phyloP scores from a whole-genome alignment of 2,329 filamentous ascomycete genomes.

The Cadophora sp. region DNA sequence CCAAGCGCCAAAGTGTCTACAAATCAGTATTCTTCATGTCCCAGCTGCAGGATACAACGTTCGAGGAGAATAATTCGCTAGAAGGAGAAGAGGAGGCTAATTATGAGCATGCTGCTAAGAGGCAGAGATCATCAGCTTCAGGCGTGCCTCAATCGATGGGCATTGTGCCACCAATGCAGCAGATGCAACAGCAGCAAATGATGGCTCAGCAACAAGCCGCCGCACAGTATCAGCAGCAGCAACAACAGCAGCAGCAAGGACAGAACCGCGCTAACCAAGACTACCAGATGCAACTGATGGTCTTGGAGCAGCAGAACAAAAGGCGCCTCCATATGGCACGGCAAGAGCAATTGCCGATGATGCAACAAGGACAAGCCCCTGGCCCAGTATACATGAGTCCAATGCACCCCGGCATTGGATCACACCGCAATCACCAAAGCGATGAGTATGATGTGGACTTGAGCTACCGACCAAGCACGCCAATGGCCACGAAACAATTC shows the following conservation, averaged over 20 bases:
- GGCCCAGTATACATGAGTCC: neutral
- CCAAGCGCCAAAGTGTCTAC: slow-evolving; percentile 38
- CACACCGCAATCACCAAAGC: neutral
- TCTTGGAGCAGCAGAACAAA: slow-evolving; percentile 56
- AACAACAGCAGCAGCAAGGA: slow-evolving; percentile 56
- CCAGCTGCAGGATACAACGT: slow-evolving; percentile 37
- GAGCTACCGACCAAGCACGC: slow-evolving; percentile 34
- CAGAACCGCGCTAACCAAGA: neutral
- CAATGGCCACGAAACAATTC: slow-evolving; percentile 60
- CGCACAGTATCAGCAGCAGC: neutral
- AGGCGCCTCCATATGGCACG: slow-evolving; percentile 65
- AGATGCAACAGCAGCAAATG: slow-evolving; percentile 17
- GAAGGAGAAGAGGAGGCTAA: slow-evolving; percentile 40
- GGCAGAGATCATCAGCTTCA: slow-evolving; percentile 18
- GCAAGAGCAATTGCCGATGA: slow-evolving; percentile 10
- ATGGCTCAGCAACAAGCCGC: slow-evolving; percentile 19
- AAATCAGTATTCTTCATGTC: slow-evolving; percentile 43
- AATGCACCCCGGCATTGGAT: neutral
- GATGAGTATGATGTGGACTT: slow-evolving; percentile 31
- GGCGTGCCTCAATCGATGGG: slow-evolving; percentile 55
- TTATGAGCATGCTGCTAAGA: slow-evolving; percentile 21
- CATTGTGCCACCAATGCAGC: slow-evolving; percentile 5
- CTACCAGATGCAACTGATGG: slow-evolving; percentile 83
- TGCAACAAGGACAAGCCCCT: slow-evolving; percentile 2
- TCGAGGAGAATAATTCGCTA: slow-evolving; percentile 23